These are phyloP conservation scores for Fraxinus platypoda DNA, from an alignment of 305 asterid genomes.

Conservation along the genomic window DNA sequence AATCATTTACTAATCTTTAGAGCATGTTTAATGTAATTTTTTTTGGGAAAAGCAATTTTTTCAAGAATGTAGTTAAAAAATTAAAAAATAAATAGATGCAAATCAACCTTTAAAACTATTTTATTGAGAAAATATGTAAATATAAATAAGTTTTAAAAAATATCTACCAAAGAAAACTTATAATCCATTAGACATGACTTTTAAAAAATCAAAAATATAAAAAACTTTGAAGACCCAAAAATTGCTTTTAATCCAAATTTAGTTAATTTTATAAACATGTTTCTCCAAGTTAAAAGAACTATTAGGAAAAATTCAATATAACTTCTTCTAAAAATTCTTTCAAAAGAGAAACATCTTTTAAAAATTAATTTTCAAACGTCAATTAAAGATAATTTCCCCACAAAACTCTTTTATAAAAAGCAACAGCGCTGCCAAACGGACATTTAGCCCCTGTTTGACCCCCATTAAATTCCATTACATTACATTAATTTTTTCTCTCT, in stretches of 20 bases:
- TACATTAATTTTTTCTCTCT: too few relatives aligned
- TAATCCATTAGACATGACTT: neutral
- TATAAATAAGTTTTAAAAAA: too few relatives aligned
- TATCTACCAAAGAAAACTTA: neutral
- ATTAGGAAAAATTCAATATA: too few relatives aligned
- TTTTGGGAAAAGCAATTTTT: neutral
- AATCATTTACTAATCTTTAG: neutral
- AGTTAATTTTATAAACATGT: too few relatives aligned
- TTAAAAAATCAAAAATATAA: too few relatives aligned
- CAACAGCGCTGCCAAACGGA: neutral
- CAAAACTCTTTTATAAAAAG: neutral
- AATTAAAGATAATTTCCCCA: too few relatives aligned
- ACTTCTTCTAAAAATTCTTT: too few relatives aligned
- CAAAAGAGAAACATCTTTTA: neutral
- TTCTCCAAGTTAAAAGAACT: neutral
- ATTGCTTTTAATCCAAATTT: neutral
- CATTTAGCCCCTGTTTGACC: too few relatives aligned
- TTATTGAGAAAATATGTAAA: too few relatives aligned
- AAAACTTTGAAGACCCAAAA: neutral
- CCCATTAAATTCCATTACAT: too few relatives aligned
- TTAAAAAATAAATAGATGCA: too few relatives aligned
- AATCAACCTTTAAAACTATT: neutral
- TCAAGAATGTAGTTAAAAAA: neutral
- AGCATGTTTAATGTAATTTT: neutral
- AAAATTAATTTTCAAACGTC: neutral